Evolutionary conservation across 768 basidiomycete genomes (phyloP), one percentile per base, ranked within the genome.

Genomic region (Leccinum truebloodii): DNA sequence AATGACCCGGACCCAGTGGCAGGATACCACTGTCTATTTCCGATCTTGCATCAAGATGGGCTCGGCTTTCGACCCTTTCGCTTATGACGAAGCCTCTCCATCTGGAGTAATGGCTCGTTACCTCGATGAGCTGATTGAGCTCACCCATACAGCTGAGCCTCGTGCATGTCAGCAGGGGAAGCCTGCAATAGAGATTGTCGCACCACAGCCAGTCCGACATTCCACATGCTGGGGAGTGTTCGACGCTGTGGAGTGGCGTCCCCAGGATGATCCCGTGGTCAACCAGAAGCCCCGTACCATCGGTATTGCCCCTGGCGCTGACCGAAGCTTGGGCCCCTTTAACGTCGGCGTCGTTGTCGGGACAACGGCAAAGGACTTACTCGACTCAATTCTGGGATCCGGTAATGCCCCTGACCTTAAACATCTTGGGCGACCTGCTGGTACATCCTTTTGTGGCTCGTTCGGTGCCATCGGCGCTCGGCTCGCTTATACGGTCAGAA

Each of bases 271-370:
- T 48, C 74, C 74, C 16, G 61, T 74, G 18, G 50, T 74, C 48
- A 73, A 75, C 53, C 65, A 60, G 55, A 71, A 65, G 16, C 73
- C 63, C 3, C 65, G 68, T 24, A 63, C 55, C 35, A 59, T 70
- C 48, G 71, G 73, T 24, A 65, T 73, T 28, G 74, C 74, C 30
- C 73, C 73, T 10, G 73, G 74, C 6, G 52, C 65, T 6, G 65
- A 65, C 53, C 59, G 55, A 50, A 26, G 32, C 32, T 44, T 9
- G 6, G 39, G 20, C 39, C 39, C 52, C 24, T 34, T 48, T 34
- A 55, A 48, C 26, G 26, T 57, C 35, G 24, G n/a, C n/a, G n/a
- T n/a, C n/a, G n/a, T n/a, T n/a, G n/a, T n/a, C 14, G 59, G 64
- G 39, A 65, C 55, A 10, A 69, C 74, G 2, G 70, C 69, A 12